These are phyloP conservation scores for Tetrapisispora phaffii DNA, from an alignment of 805 yeast species.

Conservation along the genomic window DNA sequence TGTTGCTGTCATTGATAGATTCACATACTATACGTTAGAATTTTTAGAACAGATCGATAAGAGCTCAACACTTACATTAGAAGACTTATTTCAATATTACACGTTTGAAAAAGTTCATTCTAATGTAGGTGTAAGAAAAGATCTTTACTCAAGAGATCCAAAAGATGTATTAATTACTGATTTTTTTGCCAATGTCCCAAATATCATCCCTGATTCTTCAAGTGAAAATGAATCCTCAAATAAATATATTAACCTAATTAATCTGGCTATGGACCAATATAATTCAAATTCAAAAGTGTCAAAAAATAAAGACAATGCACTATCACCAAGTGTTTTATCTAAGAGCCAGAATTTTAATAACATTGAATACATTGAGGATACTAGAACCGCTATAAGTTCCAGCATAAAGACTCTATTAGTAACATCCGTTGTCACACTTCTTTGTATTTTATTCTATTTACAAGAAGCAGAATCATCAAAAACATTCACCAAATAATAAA, in stretches of 20 bases:
- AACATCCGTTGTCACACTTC: not conserved
- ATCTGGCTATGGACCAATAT: slow-evolving; percentile 5
- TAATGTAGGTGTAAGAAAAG: slow-evolving; percentile 86
- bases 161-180: slow-evolving; percentile 72
- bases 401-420: not conserved
- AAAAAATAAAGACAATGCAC: not conserved
- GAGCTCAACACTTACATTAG: slow-evolving; percentile 63
- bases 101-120: slow-evolving; percentile 82
- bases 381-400: not conserved
- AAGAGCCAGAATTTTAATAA: not conserved
- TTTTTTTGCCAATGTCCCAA: slow-evolving; percentile 88
- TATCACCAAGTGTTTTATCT: not conserved
- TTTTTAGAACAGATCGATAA: slow-evolving; percentile 75
- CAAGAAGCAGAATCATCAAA: not conserved
- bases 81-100: slow-evolving; percentile 76
- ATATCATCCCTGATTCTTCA: slow-evolving; percentile 48
- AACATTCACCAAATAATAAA: not conserved
- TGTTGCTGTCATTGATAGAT: slow-evolving; percentile 94
- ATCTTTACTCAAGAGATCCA: slow-evolving; percentile 54
- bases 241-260: slow-evolving; percentile 1
- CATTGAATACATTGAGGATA: not conserved
- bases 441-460: not conserved
- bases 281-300: not conserved
- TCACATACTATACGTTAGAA: slow-evolving; percentile 85
- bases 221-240: not conserved